These are phyloP conservation scores for Eudorina sp. DNA, from an alignment of 139 green algal genomes.

Conservation along the genomic window DNA sequence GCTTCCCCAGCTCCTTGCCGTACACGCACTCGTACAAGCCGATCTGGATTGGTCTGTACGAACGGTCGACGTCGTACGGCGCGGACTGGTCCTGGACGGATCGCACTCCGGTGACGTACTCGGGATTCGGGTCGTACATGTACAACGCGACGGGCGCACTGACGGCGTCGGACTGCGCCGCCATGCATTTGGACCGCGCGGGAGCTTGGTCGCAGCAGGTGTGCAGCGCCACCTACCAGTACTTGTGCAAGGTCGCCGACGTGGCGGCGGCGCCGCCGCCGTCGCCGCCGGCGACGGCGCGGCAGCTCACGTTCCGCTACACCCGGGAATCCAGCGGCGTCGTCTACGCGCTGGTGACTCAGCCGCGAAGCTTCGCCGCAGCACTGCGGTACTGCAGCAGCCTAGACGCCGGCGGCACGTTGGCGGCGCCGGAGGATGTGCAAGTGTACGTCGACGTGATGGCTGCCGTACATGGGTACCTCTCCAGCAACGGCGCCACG, in stretches of 20 bases:
- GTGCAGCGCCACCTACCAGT: neutral
- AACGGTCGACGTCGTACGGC: neutral
- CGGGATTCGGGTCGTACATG: conserved; percentile 31
- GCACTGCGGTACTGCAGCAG: conserved; percentile 1
- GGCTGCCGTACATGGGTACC: conserved; percentile 20
- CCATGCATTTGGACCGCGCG: conserved; percentile 38
- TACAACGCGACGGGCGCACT: neutral
- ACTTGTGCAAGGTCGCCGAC: conserved; percentile 10
- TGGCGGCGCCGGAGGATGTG: conserved; percentile 7
- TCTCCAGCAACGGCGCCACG: conserved; percentile 35
- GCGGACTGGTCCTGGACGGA: conserved; percentile 35
- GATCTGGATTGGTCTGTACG: conserved; percentile 33
- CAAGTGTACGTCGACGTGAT: conserved; percentile 34
- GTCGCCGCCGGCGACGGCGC: neutral
- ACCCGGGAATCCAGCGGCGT: neutral
- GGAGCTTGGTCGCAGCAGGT: conserved; percentile 23
- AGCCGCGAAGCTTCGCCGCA: conserved; percentile 25
- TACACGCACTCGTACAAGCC: conserved; percentile 20
- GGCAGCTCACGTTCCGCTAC: conserved; percentile 15
- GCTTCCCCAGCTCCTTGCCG: neutral
- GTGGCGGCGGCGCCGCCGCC: conserved; percentile 31
- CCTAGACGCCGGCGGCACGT: neutral
- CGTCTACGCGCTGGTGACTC: conserved; percentile 16
- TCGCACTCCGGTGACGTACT: conserved; percentile 8
- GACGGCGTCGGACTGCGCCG: neutral